Conservation (phyloP, 345 rosid genomes). For the Psidium friedrichsthalianum region DNA sequence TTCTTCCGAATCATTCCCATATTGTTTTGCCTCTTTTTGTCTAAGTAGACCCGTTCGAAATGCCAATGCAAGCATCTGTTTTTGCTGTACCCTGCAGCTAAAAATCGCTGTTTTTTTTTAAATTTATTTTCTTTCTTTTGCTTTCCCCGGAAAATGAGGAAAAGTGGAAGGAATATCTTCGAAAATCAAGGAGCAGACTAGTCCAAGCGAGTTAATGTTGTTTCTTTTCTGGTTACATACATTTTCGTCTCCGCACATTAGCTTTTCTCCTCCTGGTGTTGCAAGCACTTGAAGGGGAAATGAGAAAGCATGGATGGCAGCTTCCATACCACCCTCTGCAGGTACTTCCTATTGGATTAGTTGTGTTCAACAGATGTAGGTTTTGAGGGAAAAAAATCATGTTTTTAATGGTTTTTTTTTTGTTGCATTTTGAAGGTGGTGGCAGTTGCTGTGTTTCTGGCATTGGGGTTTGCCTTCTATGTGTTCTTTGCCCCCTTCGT, state of each 20-base stretch:
- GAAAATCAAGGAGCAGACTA: background rate
- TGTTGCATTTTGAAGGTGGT: slow-evolving; percentile 58
- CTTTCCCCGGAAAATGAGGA: slow-evolving; percentile 41
- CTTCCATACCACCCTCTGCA: slow-evolving; percentile 99
- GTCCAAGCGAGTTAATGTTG: background rate
- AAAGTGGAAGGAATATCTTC: slow-evolving; percentile 10
- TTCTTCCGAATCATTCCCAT: slow-evolving; percentile 7
- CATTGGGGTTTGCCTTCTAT: slow-evolving; percentile 93
- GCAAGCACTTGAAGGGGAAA: slow-evolving; percentile 31
- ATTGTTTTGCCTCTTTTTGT: background rate
- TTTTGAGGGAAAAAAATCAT: background rate
- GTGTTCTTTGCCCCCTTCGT: slow-evolving; percentile 99
- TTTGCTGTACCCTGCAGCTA: background rate
- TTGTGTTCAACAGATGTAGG: background rate
- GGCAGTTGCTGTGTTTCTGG: slow-evolving; percentile 97
- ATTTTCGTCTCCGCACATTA: slow-evolving; percentile 6
- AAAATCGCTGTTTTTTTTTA: slow-evolving; percentile 9
- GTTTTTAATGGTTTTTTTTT: background rate
- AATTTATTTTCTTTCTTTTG: background rate
- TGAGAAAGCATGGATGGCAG: slow-evolving; percentile 99
- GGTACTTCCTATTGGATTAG: slow-evolving; percentile 22
- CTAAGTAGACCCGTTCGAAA: slow-evolving; percentile 5
- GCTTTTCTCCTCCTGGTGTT: slow-evolving; percentile 12
- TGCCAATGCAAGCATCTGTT: slow-evolving; percentile 17
- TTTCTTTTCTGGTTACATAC: background rate